Conservation (phyloP, 306 rosid genomes). For the Rosa lucieae region DNA sequence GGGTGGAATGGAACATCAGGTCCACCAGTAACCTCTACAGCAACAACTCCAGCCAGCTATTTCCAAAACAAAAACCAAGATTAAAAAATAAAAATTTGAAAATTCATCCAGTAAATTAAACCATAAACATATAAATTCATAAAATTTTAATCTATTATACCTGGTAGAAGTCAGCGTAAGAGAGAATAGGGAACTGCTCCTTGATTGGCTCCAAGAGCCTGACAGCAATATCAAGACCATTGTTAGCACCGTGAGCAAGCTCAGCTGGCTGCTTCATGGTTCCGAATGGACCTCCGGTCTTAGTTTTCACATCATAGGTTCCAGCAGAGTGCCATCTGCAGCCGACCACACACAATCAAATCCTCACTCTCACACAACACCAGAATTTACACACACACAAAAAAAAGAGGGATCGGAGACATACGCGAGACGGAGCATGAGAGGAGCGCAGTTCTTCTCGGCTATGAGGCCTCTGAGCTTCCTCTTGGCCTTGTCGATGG, state of each 20-base stretch:
- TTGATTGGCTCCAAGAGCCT: slow-evolving; percentile 90
- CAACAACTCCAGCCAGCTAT: slow-evolving; percentile 91
- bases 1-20: slow-evolving; percentile 97
- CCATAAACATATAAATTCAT: not conserved
- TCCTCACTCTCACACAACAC: not conserved
- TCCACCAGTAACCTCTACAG: slow-evolving; percentile 93
- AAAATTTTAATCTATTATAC: slow-evolving; percentile 19
- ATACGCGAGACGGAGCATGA: slow-evolving; percentile 90
- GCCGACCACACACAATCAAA: not conserved
- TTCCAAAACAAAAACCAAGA: not conserved
- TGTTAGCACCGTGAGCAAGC: slow-evolving; percentile 78
- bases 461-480: slow-evolving; percentile 92
- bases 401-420: not conserved
- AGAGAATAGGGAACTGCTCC: slow-evolving; percentile 65
- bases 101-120: not conserved
- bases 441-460: slow-evolving; percentile 88
- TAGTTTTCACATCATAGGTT: slow-evolving; percentile 59
- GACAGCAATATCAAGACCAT: slow-evolving; percentile 86
- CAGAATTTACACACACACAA: not conserved
- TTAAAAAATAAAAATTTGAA: not conserved
- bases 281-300: slow-evolving; percentile 95
- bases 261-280: slow-evolving; percentile 63
- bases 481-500: slow-evolving; percentile 81
- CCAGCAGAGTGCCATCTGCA: slow-evolving; percentile 99
- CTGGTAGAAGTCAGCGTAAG: slow-evolving; percentile 91